These are phyloP conservation scores for Chaetomium cochliodes DNA, from an alignment of 495 filamentous ascomycete species.

Conservation along the genomic window DNA sequence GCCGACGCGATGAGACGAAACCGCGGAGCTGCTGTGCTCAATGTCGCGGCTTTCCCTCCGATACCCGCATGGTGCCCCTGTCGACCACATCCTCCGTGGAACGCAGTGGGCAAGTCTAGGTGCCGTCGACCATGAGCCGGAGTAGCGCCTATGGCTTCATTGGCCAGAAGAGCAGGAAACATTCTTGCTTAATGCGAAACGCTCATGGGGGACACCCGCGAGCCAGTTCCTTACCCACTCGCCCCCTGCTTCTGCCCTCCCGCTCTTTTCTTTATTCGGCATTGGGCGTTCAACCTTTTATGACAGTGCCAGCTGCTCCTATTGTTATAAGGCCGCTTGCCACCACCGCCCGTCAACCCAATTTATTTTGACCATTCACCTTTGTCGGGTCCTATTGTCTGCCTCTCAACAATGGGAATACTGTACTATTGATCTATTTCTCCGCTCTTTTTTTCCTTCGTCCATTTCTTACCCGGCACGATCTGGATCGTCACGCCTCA, in stretches of 20 bases:
- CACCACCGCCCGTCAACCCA: conserved; percentile 7
- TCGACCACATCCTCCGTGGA: conserved; percentile 24
- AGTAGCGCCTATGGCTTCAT: conserved; percentile 38
- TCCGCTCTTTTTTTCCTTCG: conserved; percentile 20
- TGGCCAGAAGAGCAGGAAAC: conserved; percentile 35
- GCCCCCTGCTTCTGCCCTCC: conserved; percentile 20
- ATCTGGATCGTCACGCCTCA: conserved; percentile 15
- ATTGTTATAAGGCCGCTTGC: conserved; percentile 24
- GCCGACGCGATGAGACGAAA: not conserved
- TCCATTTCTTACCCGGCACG: conserved; percentile 12
- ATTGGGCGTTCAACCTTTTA: not conserved
- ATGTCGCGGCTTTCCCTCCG: conserved; percentile 5
- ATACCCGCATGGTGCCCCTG: conserved; percentile 17
- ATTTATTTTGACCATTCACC: conserved; percentile 9
- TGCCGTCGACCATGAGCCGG: conserved; percentile 23
- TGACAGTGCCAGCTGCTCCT: conserved; percentile 8
- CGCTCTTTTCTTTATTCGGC: conserved; percentile 14
- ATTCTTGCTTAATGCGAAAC: conserved; percentile 37
- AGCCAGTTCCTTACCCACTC: conserved; percentile 27
- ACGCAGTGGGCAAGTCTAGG: conserved; percentile 11
- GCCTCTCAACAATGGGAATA: conserved; percentile 23
- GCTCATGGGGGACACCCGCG: conserved; percentile 21
- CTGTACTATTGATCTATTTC: conserved; percentile 24
- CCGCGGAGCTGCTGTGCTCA: not conserved
- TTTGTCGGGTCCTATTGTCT: conserved; percentile 23